Conservation (phyloP, 805 yeast species). For the Myxozyma lipomycoides region DNA sequence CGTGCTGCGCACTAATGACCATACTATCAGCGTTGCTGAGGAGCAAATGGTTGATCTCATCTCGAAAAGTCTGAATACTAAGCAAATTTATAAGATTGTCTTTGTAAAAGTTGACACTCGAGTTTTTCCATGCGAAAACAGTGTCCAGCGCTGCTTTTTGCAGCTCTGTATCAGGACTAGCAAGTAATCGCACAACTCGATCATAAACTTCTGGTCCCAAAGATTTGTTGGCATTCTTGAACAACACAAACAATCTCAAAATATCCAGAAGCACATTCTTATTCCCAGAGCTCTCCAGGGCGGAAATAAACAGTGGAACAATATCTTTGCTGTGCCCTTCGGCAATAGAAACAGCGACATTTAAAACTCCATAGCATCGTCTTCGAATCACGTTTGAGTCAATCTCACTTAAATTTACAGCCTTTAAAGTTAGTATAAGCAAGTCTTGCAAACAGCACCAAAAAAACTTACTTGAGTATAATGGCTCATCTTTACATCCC, state of each 20-base stretch:
- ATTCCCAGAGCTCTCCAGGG: conserved; percentile 6
- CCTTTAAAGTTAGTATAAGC: neutral
- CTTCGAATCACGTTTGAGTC: conserved; percentile 7
- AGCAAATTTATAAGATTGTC: conserved; percentile 70
- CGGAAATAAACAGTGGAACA: conserved; percentile 54
- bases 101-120: conserved; percentile 58
- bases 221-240: conserved; percentile 59
- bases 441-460: neutral
- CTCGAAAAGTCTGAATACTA: conserved; percentile 80
- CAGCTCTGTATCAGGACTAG: conserved; percentile 55
- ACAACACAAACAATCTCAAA: conserved; percentile 58
- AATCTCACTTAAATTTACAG: neutral
- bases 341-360: conserved; percentile 59
- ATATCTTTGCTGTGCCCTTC: conserved; percentile 58
- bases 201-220: conserved; percentile 51
- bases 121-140: conserved; percentile 59
- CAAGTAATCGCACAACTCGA: conserved; percentile 53
- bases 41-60: conserved; percentile 68
- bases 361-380: conserved; percentile 49
- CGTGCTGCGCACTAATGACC: conserved; percentile 57
- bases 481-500: neutral
- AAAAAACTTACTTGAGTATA: neutral
- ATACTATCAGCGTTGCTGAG: conserved; percentile 48
- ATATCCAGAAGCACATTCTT: conserved; percentile 36
- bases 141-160: conserved; percentile 73